Base-by-base conservation (phyloP, 2,329 filamentous ascomycete genomes). In the Claviceps spartinae region DNA sequence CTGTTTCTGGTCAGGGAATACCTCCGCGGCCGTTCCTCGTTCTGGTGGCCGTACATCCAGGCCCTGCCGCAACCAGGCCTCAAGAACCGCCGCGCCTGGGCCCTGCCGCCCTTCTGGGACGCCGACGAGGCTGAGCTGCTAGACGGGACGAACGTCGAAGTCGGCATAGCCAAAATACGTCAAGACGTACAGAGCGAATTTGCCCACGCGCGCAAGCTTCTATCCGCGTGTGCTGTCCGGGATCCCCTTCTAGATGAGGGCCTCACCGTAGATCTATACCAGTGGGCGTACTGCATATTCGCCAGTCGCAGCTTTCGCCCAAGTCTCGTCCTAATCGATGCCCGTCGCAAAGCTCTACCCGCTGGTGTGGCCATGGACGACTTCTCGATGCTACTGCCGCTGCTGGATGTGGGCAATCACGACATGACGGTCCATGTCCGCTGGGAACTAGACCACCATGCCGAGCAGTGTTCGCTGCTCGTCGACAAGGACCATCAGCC, bases 331-430 rank as follows among this genome's bases (percentile, higher is more conserved):
- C 64, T 82, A 4, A 68, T 75, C 0, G 55, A 57, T 1, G 52
- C 59, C 2, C 55, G 18, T 59, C 52, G 48, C 51, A 47, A 26
- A 2, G 41, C 24, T 54, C 61, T 69, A 3, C 63, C 68, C 0
- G 52, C 65, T 1, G 62, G 63, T 8, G 60, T 65, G 1, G 56
- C 62, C 36, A 36, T 71, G 4, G 79, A 84, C 49, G 78, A 81
- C 58, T 83, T 86, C 54, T 83, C 83, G 1, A 73, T 88, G 7
- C 70, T 89, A 5, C 71, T 88, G 37, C 85, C 85, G 1, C 69
- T 88, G 3, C 77, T 87, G 52, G 85, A 89, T 61, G 72, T 88
- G 30, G 79, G 79, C 11, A 89, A 89, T 60, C 85, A 89, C 61
- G 76, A 78, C 49, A 81, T 82, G 47, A 67, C 75, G 20, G 75